Conservation (phyloP, 1,284 basidiomycete genomes). For the Heterobasidion parviporum region DNA sequence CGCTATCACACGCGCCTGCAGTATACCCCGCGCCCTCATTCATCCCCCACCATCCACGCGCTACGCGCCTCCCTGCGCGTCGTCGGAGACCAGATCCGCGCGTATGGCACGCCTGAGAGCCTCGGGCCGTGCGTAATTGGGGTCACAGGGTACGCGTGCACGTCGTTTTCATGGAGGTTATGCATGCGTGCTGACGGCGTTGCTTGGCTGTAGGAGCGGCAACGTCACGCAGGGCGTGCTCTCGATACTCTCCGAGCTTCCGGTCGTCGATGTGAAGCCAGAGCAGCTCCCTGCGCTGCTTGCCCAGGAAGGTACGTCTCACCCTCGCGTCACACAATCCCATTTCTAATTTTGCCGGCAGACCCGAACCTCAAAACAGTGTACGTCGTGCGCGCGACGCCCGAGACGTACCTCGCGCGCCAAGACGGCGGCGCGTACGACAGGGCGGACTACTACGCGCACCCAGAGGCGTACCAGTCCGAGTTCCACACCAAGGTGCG, state of each 20-base stretch:
- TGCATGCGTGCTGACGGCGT: neutral
- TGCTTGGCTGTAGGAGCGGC: slow-evolving; percentile 43
- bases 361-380: slow-evolving; percentile 57
- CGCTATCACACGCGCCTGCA: slow-evolving; percentile 17
- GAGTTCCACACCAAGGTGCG: slow-evolving; percentile 62
- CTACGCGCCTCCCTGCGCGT: slow-evolving; percentile 50
- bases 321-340: neutral
- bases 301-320: slow-evolving; percentile 35
- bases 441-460: slow-evolving; percentile 63
- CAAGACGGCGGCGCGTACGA: slow-evolving; percentile 50
- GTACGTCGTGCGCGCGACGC: slow-evolving; percentile 70
- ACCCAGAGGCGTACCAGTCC: slow-evolving; percentile 60
- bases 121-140: slow-evolving; percentile 77
- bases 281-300: slow-evolving; percentile 52
- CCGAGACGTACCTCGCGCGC: slow-evolving; percentile 61
- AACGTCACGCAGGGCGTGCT: slow-evolving; percentile 74
- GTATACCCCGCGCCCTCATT: slow-evolving; percentile 79
- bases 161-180: neutral
- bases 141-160: slow-evolving; percentile 61
- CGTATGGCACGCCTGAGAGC: slow-evolving; percentile 51
- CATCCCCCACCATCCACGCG: slow-evolving; percentile 50
- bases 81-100: slow-evolving; percentile 50
- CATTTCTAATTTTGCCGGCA: slow-evolving; percentile 13
- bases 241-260: slow-evolving; percentile 65
- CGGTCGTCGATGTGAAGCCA: slow-evolving; percentile 49